Evolutionary conservation across 73 alveolate species (phyloP).

Genomic region (Durusdinium trenchii): DNA sequence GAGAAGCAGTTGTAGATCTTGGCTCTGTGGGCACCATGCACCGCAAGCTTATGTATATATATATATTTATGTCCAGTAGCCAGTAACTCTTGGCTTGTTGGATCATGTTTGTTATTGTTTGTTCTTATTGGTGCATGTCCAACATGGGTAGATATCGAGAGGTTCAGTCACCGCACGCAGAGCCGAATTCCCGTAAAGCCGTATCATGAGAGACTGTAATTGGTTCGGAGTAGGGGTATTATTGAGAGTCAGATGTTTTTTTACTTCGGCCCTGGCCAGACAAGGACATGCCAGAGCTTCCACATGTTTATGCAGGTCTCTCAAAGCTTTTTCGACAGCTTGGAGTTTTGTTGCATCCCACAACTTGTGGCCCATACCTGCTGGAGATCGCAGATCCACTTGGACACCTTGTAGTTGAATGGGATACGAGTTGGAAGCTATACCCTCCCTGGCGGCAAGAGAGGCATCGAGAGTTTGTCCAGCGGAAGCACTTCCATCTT

Average conservation of each 20-base stretch:
- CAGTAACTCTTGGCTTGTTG: no score
- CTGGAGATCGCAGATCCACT: slow-evolving; percentile 89
- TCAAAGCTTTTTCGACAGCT: slow-evolving; percentile 77
- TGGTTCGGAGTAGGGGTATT: neutral
- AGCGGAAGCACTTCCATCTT: slow-evolving; percentile 72
- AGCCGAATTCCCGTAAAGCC: no score
- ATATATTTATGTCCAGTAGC: no score
- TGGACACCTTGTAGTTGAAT: slow-evolving; percentile 78
- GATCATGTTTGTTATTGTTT: no score
- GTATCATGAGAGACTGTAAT: neutral
- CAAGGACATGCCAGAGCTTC: slow-evolving; percentile 78
- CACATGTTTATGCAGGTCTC: slow-evolving; percentile 61
- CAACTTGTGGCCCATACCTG: slow-evolving; percentile 80
- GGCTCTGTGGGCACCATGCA: no score
- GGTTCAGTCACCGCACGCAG: no score
- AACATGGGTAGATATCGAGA: no score
- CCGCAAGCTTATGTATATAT: no score
- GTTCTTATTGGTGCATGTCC: no score
- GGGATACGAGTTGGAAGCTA: slow-evolving; percentile 71
- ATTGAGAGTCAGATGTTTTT: neutral
- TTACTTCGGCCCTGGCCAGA: neutral
- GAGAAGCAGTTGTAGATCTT: neutral
- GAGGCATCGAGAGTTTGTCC: slow-evolving; percentile 78
- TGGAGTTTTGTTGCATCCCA: slow-evolving; percentile 66
- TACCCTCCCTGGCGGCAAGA: slow-evolving; percentile 93